Base-by-base conservation (phyloP, 1,284 basidiomycete species). In the Tilletia setariae region DNA sequence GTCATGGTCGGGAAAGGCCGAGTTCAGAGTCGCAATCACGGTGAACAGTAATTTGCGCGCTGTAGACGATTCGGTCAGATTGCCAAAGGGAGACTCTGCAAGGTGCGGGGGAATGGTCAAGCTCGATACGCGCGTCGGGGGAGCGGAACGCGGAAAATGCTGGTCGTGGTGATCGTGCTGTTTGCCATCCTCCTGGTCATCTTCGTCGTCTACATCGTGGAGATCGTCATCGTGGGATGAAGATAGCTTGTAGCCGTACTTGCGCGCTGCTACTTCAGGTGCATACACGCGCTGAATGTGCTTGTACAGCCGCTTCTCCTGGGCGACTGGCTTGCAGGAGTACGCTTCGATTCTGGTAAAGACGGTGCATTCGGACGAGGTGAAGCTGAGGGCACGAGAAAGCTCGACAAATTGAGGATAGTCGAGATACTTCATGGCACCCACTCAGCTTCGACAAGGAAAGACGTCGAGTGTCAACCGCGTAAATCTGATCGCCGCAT, bases 1-100 rank as follows among this genome's bases (percentile, higher is more conserved):
- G 82, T 98, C 94, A 84, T 98, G 89, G 86, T 98, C 95, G 0
- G 94, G 94, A 82, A 96, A 98, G 2, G 95, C 94, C 76, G 93
- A 89, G 85, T 98, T 98, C 79, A 98, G 90, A 2, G 94, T 94
- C 16, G 93, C 91, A 77, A 98, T 97, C 80, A 98, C 90, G 66
- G 96, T 88, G 85, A 92, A 94, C 64, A 94, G 88, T 1, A 91
- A 93, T 87, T 94, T 94, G 78, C 93, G 87, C 43, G 91, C 90
- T 44, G 82, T 40, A 7, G 56, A 79, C 0, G 83, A 79, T 72
- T 84, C 79, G 72, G 85, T 84, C 65, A 86, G 81, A 8, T 83
- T 83, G 21, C 85, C 85, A 47, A 82, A 82, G 21, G 80, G 79
- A 30, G 79, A 81, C 1, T 74, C 73, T 2, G 23, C 62, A 42